phyloP scores from a whole-genome alignment of 495 filamentous ascomycete genomes.

The Lasiosphaeris hirsuta region DNA sequence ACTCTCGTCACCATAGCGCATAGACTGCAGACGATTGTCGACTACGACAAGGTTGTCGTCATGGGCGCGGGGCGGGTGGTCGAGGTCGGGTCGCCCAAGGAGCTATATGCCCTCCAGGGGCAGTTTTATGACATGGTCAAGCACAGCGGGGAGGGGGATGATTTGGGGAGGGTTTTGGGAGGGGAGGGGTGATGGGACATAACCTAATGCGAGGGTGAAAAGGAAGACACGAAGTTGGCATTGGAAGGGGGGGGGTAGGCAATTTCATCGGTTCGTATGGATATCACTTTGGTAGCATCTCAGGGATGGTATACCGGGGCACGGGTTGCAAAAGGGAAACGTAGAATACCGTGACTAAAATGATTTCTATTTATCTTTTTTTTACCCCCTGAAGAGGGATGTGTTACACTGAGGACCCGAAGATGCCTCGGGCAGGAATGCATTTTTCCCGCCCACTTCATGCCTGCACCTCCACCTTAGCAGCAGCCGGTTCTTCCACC shows the following conservation, averaged over 20 bases:
- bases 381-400: no score
- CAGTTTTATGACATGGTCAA: conserved; percentile 51
- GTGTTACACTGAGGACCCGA: no score
- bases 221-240: background rate
- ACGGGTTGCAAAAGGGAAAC: no score
- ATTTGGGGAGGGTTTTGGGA: conserved; percentile 32
- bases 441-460: no score
- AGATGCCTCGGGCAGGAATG: no score
- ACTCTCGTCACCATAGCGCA: conserved; percentile 53
- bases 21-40: conserved; percentile 48
- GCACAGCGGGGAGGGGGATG: conserved; percentile 49
- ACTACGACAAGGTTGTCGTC: conserved; percentile 49
- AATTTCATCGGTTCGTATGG: no score
- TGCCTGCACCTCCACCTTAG: no score
- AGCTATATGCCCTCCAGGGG: conserved; percentile 39
- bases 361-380: no score
- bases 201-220: conserved; percentile 1
- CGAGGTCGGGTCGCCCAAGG: conserved; percentile 42
- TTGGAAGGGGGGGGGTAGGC: no score
- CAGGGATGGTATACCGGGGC: no score
- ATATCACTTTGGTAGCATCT: no score
- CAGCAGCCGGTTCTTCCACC: background rate
- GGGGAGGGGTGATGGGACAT: background rate
- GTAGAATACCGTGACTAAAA: no score
- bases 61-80: conserved; percentile 44